These are phyloP conservation scores for Entophlyctis helioformis DNA, from an alignment of 192 early-diverging fungal species.

Conservation along the genomic window DNA sequence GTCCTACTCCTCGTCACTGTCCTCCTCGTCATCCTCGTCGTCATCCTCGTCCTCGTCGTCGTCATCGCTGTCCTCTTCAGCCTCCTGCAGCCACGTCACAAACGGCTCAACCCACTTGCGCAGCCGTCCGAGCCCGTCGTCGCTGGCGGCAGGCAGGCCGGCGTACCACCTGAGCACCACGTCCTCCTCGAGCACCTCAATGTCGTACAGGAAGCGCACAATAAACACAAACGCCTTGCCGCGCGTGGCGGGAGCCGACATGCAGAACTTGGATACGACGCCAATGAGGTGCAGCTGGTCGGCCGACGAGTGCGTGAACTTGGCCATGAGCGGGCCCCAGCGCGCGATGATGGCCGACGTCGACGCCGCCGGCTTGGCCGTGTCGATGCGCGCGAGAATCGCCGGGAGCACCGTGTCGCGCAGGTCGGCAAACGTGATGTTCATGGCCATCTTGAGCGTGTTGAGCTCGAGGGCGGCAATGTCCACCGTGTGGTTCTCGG, in stretches of 20 bases:
- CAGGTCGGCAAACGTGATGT: slow-evolving; percentile 70
- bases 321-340: slow-evolving; percentile 61
- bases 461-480: slow-evolving; percentile 75
- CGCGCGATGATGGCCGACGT: slow-evolving; percentile 27
- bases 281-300: slow-evolving; percentile 65
- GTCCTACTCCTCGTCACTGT: slow-evolving; percentile 8
- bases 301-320: slow-evolving; percentile 46
- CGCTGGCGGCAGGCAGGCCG: no score
- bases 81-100: slow-evolving; percentile 58
- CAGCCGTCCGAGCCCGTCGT: slow-evolving; percentile 24
- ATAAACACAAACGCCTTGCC: slow-evolving; percentile 46
- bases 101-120: slow-evolving; percentile 33
- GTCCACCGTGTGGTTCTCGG: slow-evolving; percentile 60
- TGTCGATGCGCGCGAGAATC: slow-evolving; percentile 52
- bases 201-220: slow-evolving; percentile 58
- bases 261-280: slow-evolving; percentile 20
- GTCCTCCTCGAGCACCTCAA: slow-evolving; percentile 74
- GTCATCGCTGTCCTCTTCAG: slow-evolving; percentile 58
- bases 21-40: slow-evolving; percentile 1
- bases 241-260: slow-evolving; percentile 12
- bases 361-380: slow-evolving; percentile 16
- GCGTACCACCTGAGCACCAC: slow-evolving; percentile 66
- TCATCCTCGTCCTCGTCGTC: slow-evolving; percentile 9
- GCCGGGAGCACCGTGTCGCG: slow-evolving; percentile 60
- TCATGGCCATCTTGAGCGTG: slow-evolving; percentile 73